phyloP scores from a whole-genome alignment of 805 yeast species.

The Saccharomycopsis oosterbeekiorum region DNA sequence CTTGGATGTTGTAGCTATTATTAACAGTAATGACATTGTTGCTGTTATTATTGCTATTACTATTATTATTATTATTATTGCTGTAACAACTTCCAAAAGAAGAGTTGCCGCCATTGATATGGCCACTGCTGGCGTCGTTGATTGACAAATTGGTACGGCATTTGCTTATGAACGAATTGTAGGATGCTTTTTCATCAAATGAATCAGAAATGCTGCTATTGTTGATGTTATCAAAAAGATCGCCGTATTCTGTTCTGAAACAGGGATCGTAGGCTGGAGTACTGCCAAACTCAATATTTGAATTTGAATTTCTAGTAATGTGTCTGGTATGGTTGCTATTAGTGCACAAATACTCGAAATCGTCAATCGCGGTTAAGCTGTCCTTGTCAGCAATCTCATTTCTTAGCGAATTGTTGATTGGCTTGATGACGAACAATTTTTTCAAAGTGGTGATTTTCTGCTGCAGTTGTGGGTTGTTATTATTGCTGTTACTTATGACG shows the following conservation, averaged over 20 bases:
- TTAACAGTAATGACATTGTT: background rate
- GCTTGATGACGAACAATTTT: constrained; percentile 4
- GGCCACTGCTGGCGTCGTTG: background rate
- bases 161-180: background rate
- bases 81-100: background rate
- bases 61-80: background rate
- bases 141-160: background rate
- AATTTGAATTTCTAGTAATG: background rate
- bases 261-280: background rate
- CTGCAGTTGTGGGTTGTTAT: background rate
- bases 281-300: background rate
- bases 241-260: background rate
- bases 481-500: background rate
- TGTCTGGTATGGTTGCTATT: background rate
- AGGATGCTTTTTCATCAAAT: background rate
- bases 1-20: background rate
- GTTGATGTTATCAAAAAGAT: background rate
- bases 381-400: background rate
- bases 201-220: background rate
- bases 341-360: background rate
- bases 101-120: background rate
- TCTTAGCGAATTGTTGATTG: background rate
- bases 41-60: background rate
- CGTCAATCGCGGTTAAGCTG: constrained; percentile 8
- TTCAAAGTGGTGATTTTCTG: constrained; percentile 5